Evolutionary conservation across 116 monocot genomes (phyloP).

Genomic region (Zostera marina): DNA sequence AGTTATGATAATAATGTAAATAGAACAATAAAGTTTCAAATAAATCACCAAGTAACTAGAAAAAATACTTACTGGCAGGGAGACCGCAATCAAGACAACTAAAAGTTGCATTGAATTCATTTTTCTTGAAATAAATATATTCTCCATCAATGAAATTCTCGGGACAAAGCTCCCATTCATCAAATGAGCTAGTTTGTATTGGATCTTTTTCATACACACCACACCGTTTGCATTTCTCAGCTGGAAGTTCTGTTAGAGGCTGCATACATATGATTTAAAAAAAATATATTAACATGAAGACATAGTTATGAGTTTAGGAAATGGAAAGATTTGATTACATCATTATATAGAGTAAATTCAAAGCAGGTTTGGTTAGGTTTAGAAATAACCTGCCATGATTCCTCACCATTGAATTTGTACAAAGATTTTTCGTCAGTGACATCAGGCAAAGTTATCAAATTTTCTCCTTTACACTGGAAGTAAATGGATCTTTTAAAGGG

Average conservation of each 20-base stretch:
- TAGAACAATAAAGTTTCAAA: too few relatives aligned
- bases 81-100: slow-evolving; percentile 29
- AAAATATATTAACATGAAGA: too few relatives aligned
- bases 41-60: not conserved
- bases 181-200: slow-evolving; percentile 20
- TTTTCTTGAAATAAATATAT: slow-evolving; percentile 28
- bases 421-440: not conserved
- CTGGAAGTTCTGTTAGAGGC: slow-evolving; percentile 56
- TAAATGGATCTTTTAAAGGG: not conserved
- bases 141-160: slow-evolving; percentile 42
- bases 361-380: too few relatives aligned
- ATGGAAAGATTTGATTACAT: too few relatives aligned
- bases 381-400: not conserved
- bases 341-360: too few relatives aligned
- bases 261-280: slow-evolving; percentile 4
- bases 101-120: slow-evolving; percentile 56
- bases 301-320: too few relatives aligned
- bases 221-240: slow-evolving; percentile 51
- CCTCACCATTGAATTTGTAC: slow-evolving; percentile 1
- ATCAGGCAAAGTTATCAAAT: not conserved
- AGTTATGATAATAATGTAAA: too few relatives aligned
- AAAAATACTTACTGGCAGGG: slow-evolving; percentile 7
- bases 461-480: not conserved
- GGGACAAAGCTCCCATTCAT: slow-evolving; percentile 61
- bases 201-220: slow-evolving; percentile 36